Percentiles rank a stretch among this genome's conserved stretches.
These are phyloP conservation scores for Margaritispora aquatica DNA, from an alignment of 495 filamentous ascomycete genomes.

Conservation along the genomic window DNA sequence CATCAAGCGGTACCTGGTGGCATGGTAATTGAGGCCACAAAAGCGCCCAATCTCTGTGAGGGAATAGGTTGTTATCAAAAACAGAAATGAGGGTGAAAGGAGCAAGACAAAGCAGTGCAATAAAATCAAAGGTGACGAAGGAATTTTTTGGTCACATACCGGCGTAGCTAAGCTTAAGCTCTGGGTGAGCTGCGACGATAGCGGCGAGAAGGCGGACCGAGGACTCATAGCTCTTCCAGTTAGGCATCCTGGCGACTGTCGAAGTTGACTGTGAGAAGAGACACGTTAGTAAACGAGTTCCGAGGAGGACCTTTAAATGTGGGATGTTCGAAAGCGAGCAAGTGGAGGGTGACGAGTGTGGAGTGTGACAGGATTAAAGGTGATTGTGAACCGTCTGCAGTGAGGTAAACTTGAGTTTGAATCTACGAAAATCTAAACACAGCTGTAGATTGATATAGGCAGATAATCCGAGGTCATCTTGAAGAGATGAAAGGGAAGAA, in stretches of 20 bases:
- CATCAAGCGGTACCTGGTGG: constrained; percentile 9
- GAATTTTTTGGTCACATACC: constrained; percentile 33
- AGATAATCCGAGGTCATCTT: too few relatives aligned
- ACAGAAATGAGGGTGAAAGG: neutral
- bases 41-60: constrained; percentile 12
- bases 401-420: too few relatives aligned
- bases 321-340: too few relatives aligned
- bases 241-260: constrained; percentile 27
- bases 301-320: too few relatives aligned
- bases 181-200: constrained; percentile 38
- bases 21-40: constrained; percentile 13
- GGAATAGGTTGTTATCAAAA: neutral
- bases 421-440: too few relatives aligned
- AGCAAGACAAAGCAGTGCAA: neutral
- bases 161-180: constrained; percentile 39
- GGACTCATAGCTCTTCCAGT: constrained; percentile 43
- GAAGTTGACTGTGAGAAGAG: neutral
- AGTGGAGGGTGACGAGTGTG: too few relatives aligned
- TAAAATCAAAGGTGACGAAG: neutral
- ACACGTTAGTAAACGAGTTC: neutral
- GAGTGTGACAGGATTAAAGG: neutral
- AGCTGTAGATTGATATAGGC: too few relatives aligned
- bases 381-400: neutral
- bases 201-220: constrained; percentile 43
- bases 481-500: neutral